These are phyloP conservation scores for Austroboletus novae-zelandiae DNA, from an alignment of 1,284 basidiomycete genomes.

Conservation along the genomic window DNA sequence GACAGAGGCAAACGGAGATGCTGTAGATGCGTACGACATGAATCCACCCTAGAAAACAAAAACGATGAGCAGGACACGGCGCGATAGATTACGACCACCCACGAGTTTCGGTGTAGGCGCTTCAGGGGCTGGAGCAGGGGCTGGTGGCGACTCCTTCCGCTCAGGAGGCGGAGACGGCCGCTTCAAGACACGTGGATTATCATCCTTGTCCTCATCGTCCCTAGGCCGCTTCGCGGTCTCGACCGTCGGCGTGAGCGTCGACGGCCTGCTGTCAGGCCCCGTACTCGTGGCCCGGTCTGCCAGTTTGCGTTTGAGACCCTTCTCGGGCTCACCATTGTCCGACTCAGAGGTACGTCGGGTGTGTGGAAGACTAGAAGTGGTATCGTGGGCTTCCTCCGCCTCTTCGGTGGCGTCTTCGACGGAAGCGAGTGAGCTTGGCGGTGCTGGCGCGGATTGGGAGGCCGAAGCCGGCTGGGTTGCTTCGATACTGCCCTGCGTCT, in stretches of 20 bases:
- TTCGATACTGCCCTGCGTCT: constrained; percentile 13
- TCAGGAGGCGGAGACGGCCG: constrained; percentile 69
- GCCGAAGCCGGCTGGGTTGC: constrained; percentile 10
- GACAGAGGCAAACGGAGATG: constrained; percentile 66
- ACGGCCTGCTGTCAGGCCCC: constrained; percentile 25
- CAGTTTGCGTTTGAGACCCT: constrained; percentile 64
- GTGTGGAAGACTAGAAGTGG: constrained; percentile 29
- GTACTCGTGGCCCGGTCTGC: constrained; percentile 43
- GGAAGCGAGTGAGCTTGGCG: constrained; percentile 17
- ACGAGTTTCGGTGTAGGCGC: constrained; percentile 47
- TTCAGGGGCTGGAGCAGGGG: constrained; percentile 14
- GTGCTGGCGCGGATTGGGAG: constrained; percentile 11
- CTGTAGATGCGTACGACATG: constrained; percentile 69
- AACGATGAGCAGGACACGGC: constrained; percentile 1
- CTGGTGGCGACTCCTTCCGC: constrained; percentile 30
- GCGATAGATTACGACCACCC: constrained; percentile 23
- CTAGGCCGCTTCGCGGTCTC: constrained; percentile 33
- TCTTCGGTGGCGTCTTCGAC: constrained; percentile 25
- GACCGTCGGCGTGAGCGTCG: constrained; percentile 7
- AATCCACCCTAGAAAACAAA: constrained; percentile 52
- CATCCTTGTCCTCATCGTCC: constrained; percentile 34
- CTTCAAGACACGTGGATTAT: constrained; percentile 52
- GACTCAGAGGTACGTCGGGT: constrained; percentile 31
- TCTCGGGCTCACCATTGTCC: constrained; percentile 45
- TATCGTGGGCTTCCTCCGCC: constrained; percentile 21